Percentiles rank a stretch among this genome's conserved stretches.
Conservation (phyloP, 31 red algal species). For the Bonnemaisonia californica region DNA sequence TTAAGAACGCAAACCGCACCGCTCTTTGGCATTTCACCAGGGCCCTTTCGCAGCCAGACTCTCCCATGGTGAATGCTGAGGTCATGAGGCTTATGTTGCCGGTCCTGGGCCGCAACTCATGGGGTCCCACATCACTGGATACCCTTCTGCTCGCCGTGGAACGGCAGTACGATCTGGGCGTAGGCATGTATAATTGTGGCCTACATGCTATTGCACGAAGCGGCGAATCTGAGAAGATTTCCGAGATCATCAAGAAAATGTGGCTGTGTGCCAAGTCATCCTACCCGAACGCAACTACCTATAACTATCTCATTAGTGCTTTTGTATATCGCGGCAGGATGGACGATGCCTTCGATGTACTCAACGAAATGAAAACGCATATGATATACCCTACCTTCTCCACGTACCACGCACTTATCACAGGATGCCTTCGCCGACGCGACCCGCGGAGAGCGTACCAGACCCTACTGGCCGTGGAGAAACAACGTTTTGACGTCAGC, state of each 20-base stretch:
- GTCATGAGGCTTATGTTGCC: slow-evolving; percentile 51
- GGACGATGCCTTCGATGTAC: slow-evolving; percentile 58
- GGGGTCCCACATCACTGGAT: slow-evolving; percentile 48
- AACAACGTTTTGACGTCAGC: slow-evolving; percentile 61
- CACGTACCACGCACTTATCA: slow-evolving; percentile 68
- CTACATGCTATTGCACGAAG: slow-evolving; percentile 54
- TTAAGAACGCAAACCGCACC: slow-evolving; percentile 29
- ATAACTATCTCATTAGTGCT: slow-evolving; percentile 63
- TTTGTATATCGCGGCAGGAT: slow-evolving; percentile 48
- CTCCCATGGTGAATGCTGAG: slow-evolving; percentile 15
- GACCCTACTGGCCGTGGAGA: slow-evolving; percentile 60
- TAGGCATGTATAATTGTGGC: slow-evolving; percentile 51
- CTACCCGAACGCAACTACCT: slow-evolving; percentile 54
- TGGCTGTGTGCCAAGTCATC: slow-evolving; percentile 34
- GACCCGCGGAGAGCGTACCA: slow-evolving; percentile 58
- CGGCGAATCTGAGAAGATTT: slow-evolving; percentile 19
- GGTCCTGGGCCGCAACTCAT: slow-evolving; percentile 43
- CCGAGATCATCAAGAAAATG: slow-evolving; percentile 32
- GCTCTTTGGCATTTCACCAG: slow-evolving; percentile 49
- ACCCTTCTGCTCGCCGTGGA: slow-evolving; percentile 34
- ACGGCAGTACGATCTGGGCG: slow-evolving; percentile 36
- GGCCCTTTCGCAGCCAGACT: slow-evolving; percentile 27
- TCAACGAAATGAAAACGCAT: slow-evolving; percentile 76
- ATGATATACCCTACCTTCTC: slow-evolving; percentile 63
- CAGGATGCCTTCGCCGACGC: slow-evolving; percentile 57